Evolutionary conservation across 2,329 filamentous ascomycete species (phyloP), one percentile per base, ranked within the genome.

Genomic region (Alternaria triticina): DNA sequence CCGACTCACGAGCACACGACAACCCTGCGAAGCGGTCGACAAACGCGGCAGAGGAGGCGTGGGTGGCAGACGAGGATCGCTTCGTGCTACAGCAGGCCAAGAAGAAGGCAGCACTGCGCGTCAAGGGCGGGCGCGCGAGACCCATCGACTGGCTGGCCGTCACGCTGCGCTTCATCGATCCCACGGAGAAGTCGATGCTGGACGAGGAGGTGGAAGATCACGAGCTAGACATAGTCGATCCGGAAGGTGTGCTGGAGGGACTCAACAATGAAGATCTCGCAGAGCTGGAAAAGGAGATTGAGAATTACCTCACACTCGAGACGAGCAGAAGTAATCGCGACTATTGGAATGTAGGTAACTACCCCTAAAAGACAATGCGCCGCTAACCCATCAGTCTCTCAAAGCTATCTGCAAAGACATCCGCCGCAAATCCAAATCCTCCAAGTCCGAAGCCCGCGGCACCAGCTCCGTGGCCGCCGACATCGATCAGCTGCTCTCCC

Each of bases 71-170:
- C 73, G 96, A 99, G 80, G 96, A 99, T 83, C 90, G 91, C 68
- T 99, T 99, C 76, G 96, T 98, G 60, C 84, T 99, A 75, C 94
- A 94, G 81, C 96, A 99, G 82, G 91, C 95, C 50, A 99, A 98
- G 86, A 98, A 96, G 84, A 98, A 97, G 84, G 95, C 96, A 45
- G 92, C 94, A 69, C 96, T 99, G 71, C 91, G 96, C 44, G 94
- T 98, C 49, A 92, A 94, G 71, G 94, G 96, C 80, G 91, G 92
- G 11, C 89, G 96, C 70, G 94, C 95, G 59, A 94, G 93, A 76
- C 92, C 95, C 10, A 95, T 98, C 74, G 96, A 99, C 82, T 94
- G 92, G 85, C 87, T 99, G 49, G 93, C 94, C 1, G 96, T 98
- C 74, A 96, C 92, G 64, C 83, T 99, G 67, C 90, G 93, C 69